Conservation (phyloP, 495 filamentous ascomycete species). For the Apodospora peruviana region DNA sequence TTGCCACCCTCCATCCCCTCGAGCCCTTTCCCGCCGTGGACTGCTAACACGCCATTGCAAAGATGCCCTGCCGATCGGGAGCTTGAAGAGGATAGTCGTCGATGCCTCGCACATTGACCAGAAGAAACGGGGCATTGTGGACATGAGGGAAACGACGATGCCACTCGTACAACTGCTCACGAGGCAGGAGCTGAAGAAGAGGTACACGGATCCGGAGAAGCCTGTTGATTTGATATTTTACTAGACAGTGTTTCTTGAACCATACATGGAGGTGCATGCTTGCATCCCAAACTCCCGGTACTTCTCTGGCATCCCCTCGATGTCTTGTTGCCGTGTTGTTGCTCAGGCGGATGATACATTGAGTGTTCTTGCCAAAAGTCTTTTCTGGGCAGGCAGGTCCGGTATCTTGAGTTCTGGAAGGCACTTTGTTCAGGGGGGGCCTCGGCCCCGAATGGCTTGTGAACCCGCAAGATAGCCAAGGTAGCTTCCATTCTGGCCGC, state of each 20-base stretch:
- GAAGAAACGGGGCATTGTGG: slow-evolving; percentile 86
- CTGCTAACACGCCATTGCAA: slow-evolving; percentile 12
- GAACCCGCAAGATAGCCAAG: no score
- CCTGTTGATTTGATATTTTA: slow-evolving; percentile 58
- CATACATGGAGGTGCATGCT: no score
- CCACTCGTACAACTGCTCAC: slow-evolving; percentile 67
- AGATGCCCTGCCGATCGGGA: slow-evolving; percentile 64
- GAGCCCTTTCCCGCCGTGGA: not conserved
- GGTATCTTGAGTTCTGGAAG: no score
- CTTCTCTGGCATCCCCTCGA: no score
- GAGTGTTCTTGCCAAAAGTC: no score
- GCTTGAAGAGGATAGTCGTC: slow-evolving; percentile 73
- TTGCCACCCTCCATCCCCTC: not conserved
- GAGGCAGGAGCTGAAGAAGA: slow-evolving; percentile 60
- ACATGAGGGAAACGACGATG: slow-evolving; percentile 84
- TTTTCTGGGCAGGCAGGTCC: no score
- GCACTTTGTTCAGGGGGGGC: no score
- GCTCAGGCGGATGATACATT: no score
- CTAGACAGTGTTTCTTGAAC: slow-evolving; percentile 23
- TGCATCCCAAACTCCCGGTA: no score
- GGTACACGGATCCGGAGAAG: slow-evolving; percentile 49
- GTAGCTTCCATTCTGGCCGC: no score
- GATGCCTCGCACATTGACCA: slow-evolving; percentile 87
- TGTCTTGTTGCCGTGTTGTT: no score
- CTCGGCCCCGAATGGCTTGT: no score